A percentile compares a stretch with the other conserved stretches of the same genome.
phyloP scores from a whole-genome alignment of 495 filamentous ascomycete genomes.

The Penicillium cinerascens region DNA sequence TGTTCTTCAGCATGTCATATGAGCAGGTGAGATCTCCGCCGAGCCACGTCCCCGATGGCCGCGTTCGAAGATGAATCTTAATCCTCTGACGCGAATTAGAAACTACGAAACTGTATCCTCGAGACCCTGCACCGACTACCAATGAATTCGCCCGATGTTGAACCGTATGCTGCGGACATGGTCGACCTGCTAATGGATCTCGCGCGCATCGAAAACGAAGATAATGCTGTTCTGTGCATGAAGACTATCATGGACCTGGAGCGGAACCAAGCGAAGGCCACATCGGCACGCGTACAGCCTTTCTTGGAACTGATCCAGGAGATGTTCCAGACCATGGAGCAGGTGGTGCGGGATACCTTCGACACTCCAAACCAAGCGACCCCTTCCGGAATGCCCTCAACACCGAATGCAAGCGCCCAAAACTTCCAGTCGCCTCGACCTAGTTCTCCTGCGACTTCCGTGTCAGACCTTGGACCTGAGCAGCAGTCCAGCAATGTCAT shows the following conservation, averaged over 20 bases:
- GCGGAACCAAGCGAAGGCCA: slow-evolving; percentile 82
- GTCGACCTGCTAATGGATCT: slow-evolving; percentile 86
- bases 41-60: not conserved
- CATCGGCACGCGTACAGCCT: slow-evolving; percentile 74
- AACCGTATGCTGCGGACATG: slow-evolving; percentile 79
- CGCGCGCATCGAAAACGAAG: slow-evolving; percentile 90
- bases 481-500: slow-evolving; percentile 78
- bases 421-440: slow-evolving; percentile 83
- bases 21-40: slow-evolving; percentile 62
- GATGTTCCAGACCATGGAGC: slow-evolving; percentile 91
- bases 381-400: slow-evolving; percentile 68
- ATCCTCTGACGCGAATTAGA: slow-evolving; percentile 47
- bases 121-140: slow-evolving; percentile 93
- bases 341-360: slow-evolving; percentile 89
- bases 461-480: slow-evolving; percentile 70
- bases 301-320: slow-evolving; percentile 92
- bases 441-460: slow-evolving; percentile 79
- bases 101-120: slow-evolving; percentile 83
- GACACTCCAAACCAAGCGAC: slow-evolving; percentile 65
- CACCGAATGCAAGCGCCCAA: slow-evolving; percentile 67
- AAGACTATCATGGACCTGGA: slow-evolving; percentile 97
- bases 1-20: slow-evolving; percentile 80
- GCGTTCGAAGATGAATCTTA: not conserved
- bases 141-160: slow-evolving; percentile 74
- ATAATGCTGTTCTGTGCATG: slow-evolving; percentile 96